Conservation (phyloP, 768 basidiomycete species). For the Crepidotus variabilis region DNA sequence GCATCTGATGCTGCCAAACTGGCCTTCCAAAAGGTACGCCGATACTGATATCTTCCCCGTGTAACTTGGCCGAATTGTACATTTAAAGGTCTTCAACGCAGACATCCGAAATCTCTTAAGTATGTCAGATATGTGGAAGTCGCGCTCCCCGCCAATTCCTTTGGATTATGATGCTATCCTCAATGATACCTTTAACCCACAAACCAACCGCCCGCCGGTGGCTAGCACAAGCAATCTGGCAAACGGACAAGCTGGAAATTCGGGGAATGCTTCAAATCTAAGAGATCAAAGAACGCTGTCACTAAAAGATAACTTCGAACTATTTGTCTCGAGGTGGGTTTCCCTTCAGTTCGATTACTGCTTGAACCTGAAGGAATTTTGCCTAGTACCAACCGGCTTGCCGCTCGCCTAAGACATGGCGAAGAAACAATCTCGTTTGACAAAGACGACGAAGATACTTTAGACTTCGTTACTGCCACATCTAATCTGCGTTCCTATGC, state of each 20-base stretch:
- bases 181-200: slow-evolving; percentile 53
- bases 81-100: slow-evolving; percentile 71
- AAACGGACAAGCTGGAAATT: slow-evolving; percentile 26
- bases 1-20: slow-evolving; percentile 53
- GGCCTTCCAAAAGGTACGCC: slow-evolving; percentile 79
- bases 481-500: slow-evolving; percentile 90
- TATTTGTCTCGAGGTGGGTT: slow-evolving; percentile 81
- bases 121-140: slow-evolving; percentile 98
- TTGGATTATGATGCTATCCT: slow-evolving; percentile 79
- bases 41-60: not conserved
- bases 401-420: slow-evolving; percentile 59
- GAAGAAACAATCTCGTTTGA: slow-evolving; percentile 84
- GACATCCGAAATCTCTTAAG: slow-evolving; percentile 87
- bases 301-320: slow-evolving; percentile 72
- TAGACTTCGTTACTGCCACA: slow-evolving; percentile 95
- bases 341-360: not conserved
- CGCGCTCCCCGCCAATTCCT: slow-evolving; percentile 80
- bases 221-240: not conserved
- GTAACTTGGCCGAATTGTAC: too few relatives aligned
- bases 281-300: slow-evolving; percentile 82
- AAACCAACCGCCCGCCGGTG: slow-evolving; percentile 19
- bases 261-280: slow-evolving; percentile 32
- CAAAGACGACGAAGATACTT: slow-evolving; percentile 96
- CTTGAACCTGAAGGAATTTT: not conserved
- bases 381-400: slow-evolving; percentile 79